Conservation (phyloP, 2,329 filamentous ascomycete genomes). For the Xylariaceae sp. region DNA sequence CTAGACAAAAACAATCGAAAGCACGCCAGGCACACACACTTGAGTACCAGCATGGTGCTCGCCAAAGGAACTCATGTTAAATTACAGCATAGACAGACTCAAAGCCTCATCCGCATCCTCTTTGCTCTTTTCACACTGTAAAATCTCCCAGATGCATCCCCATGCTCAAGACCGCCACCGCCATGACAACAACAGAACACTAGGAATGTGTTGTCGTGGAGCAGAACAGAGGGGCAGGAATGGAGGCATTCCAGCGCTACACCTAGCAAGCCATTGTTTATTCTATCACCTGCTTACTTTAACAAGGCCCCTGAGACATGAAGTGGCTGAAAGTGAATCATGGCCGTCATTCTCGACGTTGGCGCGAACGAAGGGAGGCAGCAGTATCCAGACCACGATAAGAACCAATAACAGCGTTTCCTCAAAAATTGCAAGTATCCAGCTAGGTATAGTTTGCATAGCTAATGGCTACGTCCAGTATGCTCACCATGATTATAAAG, state of each 20-base stretch:
- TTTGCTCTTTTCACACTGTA: not conserved
- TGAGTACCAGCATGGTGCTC: too few species aligned
- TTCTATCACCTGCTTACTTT: not conserved
- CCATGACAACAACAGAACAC: not conserved
- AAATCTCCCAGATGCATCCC: not conserved
- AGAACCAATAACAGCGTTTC: conserved; percentile 5
- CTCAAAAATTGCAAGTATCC: not conserved
- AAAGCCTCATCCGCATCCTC: not conserved
- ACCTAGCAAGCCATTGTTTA: not conserved
- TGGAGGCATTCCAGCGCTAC: conserved; percentile 18
- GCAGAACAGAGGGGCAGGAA: not conserved
- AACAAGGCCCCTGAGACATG: conserved; percentile 5
- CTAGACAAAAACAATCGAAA: conserved; percentile 12
- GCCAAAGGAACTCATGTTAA: not conserved
- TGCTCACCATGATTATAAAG: not conserved
- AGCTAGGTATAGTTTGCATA: not conserved
- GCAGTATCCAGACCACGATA: not conserved
- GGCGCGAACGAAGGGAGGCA: not conserved
- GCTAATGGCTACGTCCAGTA: not conserved
- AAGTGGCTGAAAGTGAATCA: not conserved
- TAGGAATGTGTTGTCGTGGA: conserved; percentile 27
- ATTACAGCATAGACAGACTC: not conserved
- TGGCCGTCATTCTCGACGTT: not conserved
- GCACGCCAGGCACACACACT: not conserved
- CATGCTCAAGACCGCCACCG: not conserved